Evolutionary conservation across 2,329 filamentous ascomycete species (phyloP), one percentile per base, ranked within the genome.

Genomic region (Lomentospora prolificans): DNA sequence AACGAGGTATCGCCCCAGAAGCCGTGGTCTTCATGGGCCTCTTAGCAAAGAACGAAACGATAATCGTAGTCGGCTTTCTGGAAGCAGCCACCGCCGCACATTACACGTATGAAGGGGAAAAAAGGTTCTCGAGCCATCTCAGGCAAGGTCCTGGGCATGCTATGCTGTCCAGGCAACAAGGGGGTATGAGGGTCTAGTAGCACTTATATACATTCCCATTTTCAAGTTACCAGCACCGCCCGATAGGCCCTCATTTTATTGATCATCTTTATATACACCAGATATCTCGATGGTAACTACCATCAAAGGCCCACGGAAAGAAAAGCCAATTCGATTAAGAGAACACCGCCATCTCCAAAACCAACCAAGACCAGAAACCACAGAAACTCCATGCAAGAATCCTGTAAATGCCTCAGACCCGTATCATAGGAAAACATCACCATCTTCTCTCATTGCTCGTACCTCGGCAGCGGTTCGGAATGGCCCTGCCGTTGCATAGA

Each of bases 391-490:
- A 50, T 50, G n/a, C 3, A 12, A 50, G n/a, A 27, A n/a, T 50
- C 19, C 44, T 22, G 7, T 14, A 19, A 6, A 41, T 41, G 9
- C 19, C 3, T 17, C 33, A 12, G 19, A 41, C n/a, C n/a, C n/a
- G n/a, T n/a, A n/a, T n/a, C n/a, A n/a, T n/a, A n/a, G n/a, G n/a
- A n/a, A n/a, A n/a, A n/a, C n/a, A n/a, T n/a, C 24, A 9, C n/a
- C 14, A 4, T 24, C 22, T 6, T n/a, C n/a, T n/a, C n/a, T 33
- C 46, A 56, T 19, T 46, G 54, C 48, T 56, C 54, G 24, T 56
- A 56, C 25, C 48, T 25, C n/a, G 54, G 54, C 44, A 56, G 27
- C 25, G 54, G 54, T 46, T 56, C 54, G n/a, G 53, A 48, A 31
- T 51, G 22, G 8, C 25, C 25, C n/a, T 51, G 48, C 25, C 14